Evolutionary conservation across 2,329 filamentous ascomycete genomes (phyloP), one percentile per base, ranked within the genome.

Genomic region (Monilinia laxa): DNA sequence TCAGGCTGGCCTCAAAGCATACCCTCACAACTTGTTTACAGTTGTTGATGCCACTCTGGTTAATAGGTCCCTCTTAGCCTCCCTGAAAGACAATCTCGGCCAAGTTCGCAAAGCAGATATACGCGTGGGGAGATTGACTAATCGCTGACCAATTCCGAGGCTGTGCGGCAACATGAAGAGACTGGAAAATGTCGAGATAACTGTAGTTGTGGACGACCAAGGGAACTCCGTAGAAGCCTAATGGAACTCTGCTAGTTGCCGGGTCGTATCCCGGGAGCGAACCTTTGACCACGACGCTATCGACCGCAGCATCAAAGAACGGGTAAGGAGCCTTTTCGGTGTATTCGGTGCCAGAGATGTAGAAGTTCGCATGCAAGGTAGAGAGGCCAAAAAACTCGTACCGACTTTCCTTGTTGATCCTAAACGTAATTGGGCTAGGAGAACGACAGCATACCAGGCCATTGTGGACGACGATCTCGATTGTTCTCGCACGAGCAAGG

Each of bases 161-260:
- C 5, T n/a, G 42, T 2, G 57, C 28, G 1, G 57, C 7, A 23
- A 60, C 16, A 35, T 49, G 28, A 20, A 60, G 14, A 0, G 42
- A 35, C 23, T 38, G 57, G 20, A 60, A 14, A 23, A 60, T 2
- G 35, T 49, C 28, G 3, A 60, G 10, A 3, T 47, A 10, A 7
- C 1, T 4, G 25, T 11, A 28, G 47, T 23, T 20, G 7, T 1
- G 2, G 12, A 9, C 7, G 2, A 35, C 1, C 12, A 1, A 2
- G 31, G 31, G 31, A 35, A 7, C 31, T 7, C 12, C 42, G 11
- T 35, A 49, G 4, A 49, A 23, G 2, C 28, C 42, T 11, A 49
- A 18, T 18, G 5, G 6, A 2, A 4, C 9, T 23, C n/a, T 25
- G 25, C 28, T 28, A 11, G 9, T 47, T 20, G 25, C 40, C 20